These are phyloP conservation scores for Polytrichum formosum DNA, from an alignment of 225 moss, liverwort and hornwort species.

Conservation along the genomic window DNA sequence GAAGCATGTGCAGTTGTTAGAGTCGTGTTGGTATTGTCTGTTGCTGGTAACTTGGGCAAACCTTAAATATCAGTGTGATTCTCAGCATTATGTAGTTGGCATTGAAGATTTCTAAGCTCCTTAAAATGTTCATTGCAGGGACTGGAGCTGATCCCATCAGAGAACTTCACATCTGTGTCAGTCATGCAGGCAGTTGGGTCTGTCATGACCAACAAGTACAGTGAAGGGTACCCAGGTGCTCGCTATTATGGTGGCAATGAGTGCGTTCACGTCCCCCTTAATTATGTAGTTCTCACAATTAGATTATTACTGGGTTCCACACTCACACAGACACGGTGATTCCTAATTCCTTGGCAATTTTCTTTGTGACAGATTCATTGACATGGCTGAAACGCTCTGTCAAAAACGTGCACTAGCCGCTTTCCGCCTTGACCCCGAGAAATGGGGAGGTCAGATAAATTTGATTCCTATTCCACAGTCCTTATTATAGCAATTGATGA, in stretches of 20 bases:
- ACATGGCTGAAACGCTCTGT: conserved; percentile 68
- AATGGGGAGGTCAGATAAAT: conserved; percentile 53
- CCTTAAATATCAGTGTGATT: no score
- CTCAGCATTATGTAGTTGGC: no score
- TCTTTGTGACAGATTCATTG: conserved; percentile 44
- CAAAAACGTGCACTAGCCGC: conserved; percentile 64
- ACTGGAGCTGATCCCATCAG: conserved; percentile 62
- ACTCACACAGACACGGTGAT: neutral
- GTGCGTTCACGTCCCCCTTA: conserved; percentile 12
- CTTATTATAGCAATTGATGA: neutral
- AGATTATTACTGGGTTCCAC: neutral
- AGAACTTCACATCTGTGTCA: conserved; percentile 60
- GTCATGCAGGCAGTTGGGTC: conserved; percentile 67
- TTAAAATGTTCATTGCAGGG: conserved; percentile 22
- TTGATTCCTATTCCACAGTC: neutral
- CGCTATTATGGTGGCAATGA: conserved; percentile 66
- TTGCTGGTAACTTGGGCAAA: no score
- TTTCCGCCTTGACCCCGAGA: conserved; percentile 59
- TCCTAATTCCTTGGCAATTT: neutral
- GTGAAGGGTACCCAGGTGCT: conserved; percentile 57
- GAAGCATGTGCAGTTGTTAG: no score
- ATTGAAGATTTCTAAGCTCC: neutral
- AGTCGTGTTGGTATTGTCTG: no score
- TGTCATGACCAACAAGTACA: conserved; percentile 67
- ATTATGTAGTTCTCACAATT: neutral